These are phyloP conservation scores for Plasmodium inui DNA, from an alignment of 169 alveolate species.

Conservation along the genomic window DNA sequence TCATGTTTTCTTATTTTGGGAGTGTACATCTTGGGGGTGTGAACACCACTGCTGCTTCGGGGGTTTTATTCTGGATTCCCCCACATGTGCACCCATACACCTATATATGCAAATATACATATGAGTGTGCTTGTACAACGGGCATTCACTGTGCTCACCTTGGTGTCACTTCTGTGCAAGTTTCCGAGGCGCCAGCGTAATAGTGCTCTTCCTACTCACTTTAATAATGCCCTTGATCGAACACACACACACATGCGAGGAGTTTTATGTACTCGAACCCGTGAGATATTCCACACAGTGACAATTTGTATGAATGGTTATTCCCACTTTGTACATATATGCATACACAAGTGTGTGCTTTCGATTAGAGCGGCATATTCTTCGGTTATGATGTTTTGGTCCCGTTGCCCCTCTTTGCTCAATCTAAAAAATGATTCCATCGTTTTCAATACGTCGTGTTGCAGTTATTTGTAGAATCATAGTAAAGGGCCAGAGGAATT, in stretches of 20 bases:
- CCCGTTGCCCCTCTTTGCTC: background rate
- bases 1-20: slow-evolving; percentile 36
- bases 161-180: background rate
- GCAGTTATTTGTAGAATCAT: background rate
- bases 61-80: background rate
- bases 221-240: background rate
- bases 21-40: slow-evolving; percentile 7
- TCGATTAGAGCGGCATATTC: background rate
- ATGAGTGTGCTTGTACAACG: background rate
- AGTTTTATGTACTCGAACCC: background rate
- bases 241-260: background rate
- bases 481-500: background rate
- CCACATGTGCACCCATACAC: background rate
- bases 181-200: background rate
- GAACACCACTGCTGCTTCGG: background rate
- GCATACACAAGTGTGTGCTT: background rate
- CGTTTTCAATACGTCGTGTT: background rate
- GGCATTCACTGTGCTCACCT: background rate
- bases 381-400: background rate
- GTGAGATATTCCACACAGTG: background rate
- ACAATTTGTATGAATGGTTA: background rate
- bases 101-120: background rate
- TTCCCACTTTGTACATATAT: background rate
- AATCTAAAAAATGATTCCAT: slow-evolving; percentile 1
- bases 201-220: background rate